These are phyloP conservation scores for Aethionema arabicum DNA, from an alignment of 345 rosid species.

Conservation along the genomic window DNA sequence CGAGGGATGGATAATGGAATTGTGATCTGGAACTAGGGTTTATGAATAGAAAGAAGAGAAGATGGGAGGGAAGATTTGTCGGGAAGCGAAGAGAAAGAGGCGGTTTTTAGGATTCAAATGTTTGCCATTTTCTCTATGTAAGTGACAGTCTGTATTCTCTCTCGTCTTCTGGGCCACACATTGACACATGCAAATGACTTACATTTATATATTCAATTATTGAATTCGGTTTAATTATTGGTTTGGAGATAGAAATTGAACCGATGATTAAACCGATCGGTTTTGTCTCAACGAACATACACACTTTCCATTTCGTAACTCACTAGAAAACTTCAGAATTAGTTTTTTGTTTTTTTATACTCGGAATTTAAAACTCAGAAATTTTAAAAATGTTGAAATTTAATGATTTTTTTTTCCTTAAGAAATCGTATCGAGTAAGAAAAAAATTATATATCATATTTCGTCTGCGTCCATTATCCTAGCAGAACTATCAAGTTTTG, in stretches of 20 bases:
- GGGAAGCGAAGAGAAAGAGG: constrained; percentile 33
- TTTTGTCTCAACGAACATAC: not conserved
- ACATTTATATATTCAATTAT: not conserved
- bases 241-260: not conserved
- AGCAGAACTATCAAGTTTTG: too few species aligned
- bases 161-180: constrained; percentile 13
- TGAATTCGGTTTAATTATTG: not conserved
- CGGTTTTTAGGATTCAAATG: constrained; percentile 42
- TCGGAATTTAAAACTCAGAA: too few species aligned
- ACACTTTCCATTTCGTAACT: too few species aligned
- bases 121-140: constrained; percentile 34
- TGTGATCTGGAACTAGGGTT: constrained; percentile 22
- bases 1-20: constrained; percentile 24
- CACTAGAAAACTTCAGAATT: too few species aligned
- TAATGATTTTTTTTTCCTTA: too few species aligned
- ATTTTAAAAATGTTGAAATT: too few species aligned
- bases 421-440: too few species aligned
- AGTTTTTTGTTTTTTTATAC: too few species aligned
- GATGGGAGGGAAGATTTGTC: constrained; percentile 34
- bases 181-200: constrained; percentile 17
- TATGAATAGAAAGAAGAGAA: constrained; percentile 2
- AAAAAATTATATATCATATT: too few species aligned
- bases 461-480: too few species aligned
- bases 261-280: constrained; percentile 5
- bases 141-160: constrained; percentile 25